Conservation (phyloP, 1,284 basidiomycete genomes). For the Xanthoconium separans region DNA sequence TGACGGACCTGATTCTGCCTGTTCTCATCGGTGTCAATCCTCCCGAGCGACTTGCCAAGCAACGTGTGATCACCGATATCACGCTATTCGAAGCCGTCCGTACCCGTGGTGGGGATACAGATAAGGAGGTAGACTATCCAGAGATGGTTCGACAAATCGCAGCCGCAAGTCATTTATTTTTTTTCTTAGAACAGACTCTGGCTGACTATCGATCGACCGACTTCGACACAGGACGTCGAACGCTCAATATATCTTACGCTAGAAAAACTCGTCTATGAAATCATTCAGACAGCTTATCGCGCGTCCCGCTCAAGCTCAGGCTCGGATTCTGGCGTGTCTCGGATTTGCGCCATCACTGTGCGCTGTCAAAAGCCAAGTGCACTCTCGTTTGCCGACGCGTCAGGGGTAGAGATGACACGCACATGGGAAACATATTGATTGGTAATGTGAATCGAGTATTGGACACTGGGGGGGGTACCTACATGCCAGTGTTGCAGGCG, state of each 20-base stretch:
- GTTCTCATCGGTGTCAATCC: constrained; percentile 55
- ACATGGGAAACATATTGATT: background rate
- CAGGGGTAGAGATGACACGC: constrained; percentile 50
- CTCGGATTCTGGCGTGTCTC: background rate
- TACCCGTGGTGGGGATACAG: background rate
- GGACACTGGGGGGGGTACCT: background rate
- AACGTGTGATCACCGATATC: constrained; percentile 45
- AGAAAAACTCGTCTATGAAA: constrained; percentile 47
- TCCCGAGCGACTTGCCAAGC: constrained; percentile 48
- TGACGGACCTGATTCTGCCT: constrained; percentile 40
- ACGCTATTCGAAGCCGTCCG: constrained; percentile 33
- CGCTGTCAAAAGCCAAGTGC: constrained; percentile 53
- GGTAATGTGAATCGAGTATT: background rate
- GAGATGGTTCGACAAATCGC: constrained; percentile 32
- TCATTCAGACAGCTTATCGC: constrained; percentile 37
- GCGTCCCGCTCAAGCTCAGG: constrained; percentile 13
- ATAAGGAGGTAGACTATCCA: constrained; percentile 34
- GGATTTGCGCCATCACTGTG: constrained; percentile 39
- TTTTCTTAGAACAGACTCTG: background rate
- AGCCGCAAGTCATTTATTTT: constrained; percentile 25
- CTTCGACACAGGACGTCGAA: constrained; percentile 38
- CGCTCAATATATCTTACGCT: constrained; percentile 45
- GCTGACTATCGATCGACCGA: background rate
- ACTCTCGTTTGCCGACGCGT: constrained; percentile 46
- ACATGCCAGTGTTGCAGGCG: background rate